Conservation (phyloP, 2,329 filamentous ascomycete species). For the Colletotrichum abscissum region DNA sequence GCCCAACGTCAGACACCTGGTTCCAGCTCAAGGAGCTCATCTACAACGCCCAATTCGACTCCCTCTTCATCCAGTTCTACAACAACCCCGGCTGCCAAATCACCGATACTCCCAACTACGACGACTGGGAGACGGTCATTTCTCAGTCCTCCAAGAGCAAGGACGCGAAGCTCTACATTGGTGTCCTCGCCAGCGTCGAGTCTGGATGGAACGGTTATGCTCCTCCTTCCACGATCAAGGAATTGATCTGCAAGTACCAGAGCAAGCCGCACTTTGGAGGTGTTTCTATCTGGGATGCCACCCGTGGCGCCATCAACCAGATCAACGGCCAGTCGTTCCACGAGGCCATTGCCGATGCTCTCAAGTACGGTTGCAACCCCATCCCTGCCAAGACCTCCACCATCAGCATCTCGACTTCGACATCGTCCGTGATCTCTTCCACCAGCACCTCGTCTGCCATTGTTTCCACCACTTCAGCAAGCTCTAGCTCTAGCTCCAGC, state of each 20-base stretch:
- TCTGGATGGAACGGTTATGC: conserved; percentile 50
- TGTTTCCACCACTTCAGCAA: conserved; percentile 29
- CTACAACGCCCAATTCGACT: conserved; percentile 52
- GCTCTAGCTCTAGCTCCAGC: conserved; percentile 13
- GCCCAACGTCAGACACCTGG: conserved; percentile 43
- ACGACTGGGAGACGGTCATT: conserved; percentile 52
- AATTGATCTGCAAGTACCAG: conserved; percentile 52
- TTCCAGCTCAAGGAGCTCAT: conserved; percentile 52
- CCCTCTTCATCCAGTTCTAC: conserved; percentile 61
- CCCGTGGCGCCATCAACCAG: conserved; percentile 45
- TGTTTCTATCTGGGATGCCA: conserved; percentile 59
- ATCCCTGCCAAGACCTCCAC: conserved; percentile 41
- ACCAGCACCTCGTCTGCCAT: conserved; percentile 28
- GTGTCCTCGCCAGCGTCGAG: conserved; percentile 48
- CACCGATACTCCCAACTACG: conserved; percentile 51
- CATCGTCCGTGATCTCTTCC: conserved; percentile 21
- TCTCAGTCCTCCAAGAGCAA: conserved; percentile 47
- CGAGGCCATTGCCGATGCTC: conserved; percentile 49
- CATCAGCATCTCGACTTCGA: conserved; percentile 29
- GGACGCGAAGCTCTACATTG: conserved; percentile 57
- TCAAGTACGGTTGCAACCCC: conserved; percentile 49
- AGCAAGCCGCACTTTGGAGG: conserved; percentile 54
- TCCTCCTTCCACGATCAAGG: conserved; percentile 44
- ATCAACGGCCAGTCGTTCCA: conserved; percentile 50
- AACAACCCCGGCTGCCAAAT: conserved; percentile 55